Evolutionary conservation across 345 rosid species (phyloP).

Genomic region (Salix arbutifolia): DNA sequence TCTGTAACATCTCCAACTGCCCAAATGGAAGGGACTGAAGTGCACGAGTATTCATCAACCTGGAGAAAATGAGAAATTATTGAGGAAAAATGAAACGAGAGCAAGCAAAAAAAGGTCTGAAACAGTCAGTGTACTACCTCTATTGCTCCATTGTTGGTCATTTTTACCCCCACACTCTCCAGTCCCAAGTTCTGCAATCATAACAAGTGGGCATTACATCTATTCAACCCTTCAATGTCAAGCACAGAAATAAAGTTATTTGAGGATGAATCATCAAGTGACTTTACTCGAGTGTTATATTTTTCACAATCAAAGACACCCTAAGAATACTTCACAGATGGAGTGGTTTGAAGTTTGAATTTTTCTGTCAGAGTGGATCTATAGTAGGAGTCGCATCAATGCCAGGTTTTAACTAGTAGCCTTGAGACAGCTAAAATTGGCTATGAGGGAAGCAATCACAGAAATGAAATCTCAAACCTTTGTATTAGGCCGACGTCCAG

Average conservation of each 20-base stretch:
- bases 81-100: not conserved
- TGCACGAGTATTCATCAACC: constrained; percentile 87
- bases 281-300: too few species aligned
- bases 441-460: not conserved
- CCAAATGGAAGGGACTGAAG: constrained; percentile 90
- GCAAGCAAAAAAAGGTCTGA: constrained; percentile 4
- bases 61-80: constrained; percentile 25
- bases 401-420: not conserved
- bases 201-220: constrained; percentile 18
- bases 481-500: constrained; percentile 87
- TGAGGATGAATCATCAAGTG: not conserved
- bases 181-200: constrained; percentile 79
- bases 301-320: too few species aligned
- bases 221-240: not conserved
- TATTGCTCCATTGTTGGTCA: constrained; percentile 77
- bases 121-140: constrained; percentile 45
- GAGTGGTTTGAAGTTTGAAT: too few species aligned
- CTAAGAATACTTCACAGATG: too few species aligned
- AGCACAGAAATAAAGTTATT: not conserved
- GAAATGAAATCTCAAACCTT: constrained; percentile 47
- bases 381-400: too few species aligned
- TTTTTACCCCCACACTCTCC: constrained; percentile 69
- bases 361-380: too few species aligned
- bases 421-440: not conserved
- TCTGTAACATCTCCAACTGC: constrained; percentile 98